Conservation (phyloP, 176 grass and related monocot species). For the Triticum dicoccoides region DNA sequence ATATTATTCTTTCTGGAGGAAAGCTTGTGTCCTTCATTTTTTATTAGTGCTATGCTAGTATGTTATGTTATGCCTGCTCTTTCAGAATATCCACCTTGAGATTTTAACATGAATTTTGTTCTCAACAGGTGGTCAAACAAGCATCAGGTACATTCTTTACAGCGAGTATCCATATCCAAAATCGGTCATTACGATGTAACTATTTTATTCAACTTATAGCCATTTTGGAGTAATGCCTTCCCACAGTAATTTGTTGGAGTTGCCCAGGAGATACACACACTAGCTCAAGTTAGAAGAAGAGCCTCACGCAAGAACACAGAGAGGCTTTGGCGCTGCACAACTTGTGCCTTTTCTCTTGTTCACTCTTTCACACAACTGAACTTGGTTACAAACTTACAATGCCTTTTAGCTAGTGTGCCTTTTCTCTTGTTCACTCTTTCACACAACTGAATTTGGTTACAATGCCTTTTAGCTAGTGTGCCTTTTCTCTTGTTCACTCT, state of each 20-base stretch:
- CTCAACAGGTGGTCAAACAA: constrained; percentile 96
- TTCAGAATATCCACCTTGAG: background rate
- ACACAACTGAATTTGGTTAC: background rate
- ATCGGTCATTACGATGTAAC: background rate
- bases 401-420: background rate
- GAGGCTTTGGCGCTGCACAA: too few relatives aligned
- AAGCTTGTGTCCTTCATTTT: background rate
- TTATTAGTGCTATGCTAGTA: background rate
- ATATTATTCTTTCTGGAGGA: background rate
- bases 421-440: background rate
- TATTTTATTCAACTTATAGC: constrained; percentile 3
- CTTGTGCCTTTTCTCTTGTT: background rate
- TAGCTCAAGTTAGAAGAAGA: too few relatives aligned
- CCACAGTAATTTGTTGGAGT: background rate
- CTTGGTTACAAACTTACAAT: background rate
- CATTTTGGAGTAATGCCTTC: background rate
- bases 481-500: background rate
- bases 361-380: background rate
- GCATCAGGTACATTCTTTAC: constrained; percentile 75
- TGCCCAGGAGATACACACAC: too few relatives aligned
- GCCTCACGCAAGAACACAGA: too few relatives aligned
- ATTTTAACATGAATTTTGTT: constrained; percentile 47
- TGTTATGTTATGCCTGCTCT: constrained; percentile 12
- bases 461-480: background rate
- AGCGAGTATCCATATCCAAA: background rate